These are phyloP conservation scores for Lactuca sativa DNA, from an alignment of 129 eudicot species.

Conservation along the genomic window DNA sequence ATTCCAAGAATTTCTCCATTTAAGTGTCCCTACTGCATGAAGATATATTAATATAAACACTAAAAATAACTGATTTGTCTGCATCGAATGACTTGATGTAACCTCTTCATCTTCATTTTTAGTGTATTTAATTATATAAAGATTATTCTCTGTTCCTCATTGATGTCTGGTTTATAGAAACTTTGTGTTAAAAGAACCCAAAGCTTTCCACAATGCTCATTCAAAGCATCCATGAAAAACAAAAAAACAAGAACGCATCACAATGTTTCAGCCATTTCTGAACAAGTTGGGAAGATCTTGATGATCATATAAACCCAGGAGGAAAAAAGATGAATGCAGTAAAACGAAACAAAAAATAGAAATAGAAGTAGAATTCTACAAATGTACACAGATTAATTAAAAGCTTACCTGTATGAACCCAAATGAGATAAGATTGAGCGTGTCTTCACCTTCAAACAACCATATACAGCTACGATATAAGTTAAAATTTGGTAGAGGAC, in stretches of 20 bases:
- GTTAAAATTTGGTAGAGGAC: constrained; percentile 15
- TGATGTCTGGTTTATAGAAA: background rate
- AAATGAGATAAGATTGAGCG: background rate
- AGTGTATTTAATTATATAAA: background rate
- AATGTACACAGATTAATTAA: constrained; percentile 1
- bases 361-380: background rate
- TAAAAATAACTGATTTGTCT: constrained; percentile 12
- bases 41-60: background rate
- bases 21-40: constrained; percentile 26
- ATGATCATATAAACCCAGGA: constrained; percentile 12
- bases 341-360: background rate
- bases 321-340: background rate
- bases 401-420: background rate
- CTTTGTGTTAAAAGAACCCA: background rate
- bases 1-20: constrained; percentile 5
- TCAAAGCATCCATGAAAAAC: constrained; percentile 10
- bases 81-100: constrained; percentile 20
- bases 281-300: background rate
- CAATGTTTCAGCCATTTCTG: background rate
- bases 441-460: background rate
- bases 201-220: background rate
- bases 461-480: background rate
- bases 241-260: background rate
- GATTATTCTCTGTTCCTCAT: background rate
- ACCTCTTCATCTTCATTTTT: constrained; percentile 9